phyloP scores from a whole-genome alignment of 768 basidiomycete species.

The Boletus sensibilis region DNA sequence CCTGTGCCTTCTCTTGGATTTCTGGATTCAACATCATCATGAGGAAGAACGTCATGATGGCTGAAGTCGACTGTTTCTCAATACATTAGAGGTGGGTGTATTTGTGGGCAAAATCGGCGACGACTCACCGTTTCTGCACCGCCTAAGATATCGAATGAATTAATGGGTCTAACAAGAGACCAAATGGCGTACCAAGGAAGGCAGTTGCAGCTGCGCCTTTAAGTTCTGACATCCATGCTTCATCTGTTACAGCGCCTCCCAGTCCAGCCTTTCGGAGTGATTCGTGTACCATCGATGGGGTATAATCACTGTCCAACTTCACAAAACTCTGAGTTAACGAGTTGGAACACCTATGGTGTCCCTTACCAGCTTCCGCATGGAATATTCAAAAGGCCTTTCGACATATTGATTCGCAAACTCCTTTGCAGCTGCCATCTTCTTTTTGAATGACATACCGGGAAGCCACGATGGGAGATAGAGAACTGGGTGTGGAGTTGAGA shows the following conservation, averaged over 20 bases:
- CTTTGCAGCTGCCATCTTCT: background rate
- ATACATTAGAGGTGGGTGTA: background rate
- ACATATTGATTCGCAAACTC: background rate
- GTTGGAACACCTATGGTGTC: no score
- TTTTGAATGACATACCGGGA: constrained; percentile 10
- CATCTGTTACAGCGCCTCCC: background rate
- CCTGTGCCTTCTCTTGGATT: constrained; percentile 13
- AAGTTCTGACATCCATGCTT: background rate
- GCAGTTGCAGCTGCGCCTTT: constrained; percentile 4
- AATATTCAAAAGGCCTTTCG: background rate
- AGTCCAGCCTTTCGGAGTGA: background rate
- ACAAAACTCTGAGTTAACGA: no score
- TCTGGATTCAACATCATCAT: constrained; percentile 6
- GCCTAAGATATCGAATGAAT: background rate
- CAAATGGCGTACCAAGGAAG: constrained; percentile 2
- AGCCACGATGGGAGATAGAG: constrained; percentile 8
- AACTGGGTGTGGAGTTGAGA: background rate
- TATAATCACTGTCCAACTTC: background rate
- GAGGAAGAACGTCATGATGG: constrained; percentile 9
- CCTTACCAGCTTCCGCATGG: background rate
- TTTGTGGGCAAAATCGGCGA: background rate
- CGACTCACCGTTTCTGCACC: constrained; percentile 9
- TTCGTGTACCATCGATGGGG: constrained; percentile 1
- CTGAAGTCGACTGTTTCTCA: background rate
- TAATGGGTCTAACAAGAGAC: no score